Conservation (phyloP, 768 basidiomycete species). For the Boletus patriciae region DNA sequence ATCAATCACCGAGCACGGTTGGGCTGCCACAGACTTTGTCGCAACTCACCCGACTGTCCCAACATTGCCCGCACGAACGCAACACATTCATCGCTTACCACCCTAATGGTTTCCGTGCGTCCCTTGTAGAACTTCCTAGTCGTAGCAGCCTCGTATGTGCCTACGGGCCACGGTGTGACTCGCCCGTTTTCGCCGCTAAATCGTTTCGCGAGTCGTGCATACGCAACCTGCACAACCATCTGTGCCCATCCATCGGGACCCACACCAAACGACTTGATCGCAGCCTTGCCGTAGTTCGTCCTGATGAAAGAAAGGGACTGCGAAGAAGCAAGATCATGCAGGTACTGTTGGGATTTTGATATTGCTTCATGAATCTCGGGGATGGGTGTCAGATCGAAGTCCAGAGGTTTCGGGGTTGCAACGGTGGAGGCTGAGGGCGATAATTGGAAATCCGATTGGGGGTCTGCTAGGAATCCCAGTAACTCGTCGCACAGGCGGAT, state of each 20-base stretch:
- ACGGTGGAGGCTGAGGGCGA: slow-evolving; percentile 18
- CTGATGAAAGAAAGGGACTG: slow-evolving; percentile 64
- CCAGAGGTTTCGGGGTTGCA: slow-evolving; percentile 50
- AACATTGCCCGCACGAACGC: slow-evolving; percentile 79
- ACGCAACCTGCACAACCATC: slow-evolving; percentile 88
- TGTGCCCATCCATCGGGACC: slow-evolving; percentile 96
- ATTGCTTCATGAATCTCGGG: slow-evolving; percentile 46
- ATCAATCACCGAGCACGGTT: background rate
- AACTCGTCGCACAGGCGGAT: slow-evolving; percentile 71
- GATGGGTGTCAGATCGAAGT: slow-evolving; percentile 58
- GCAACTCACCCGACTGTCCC: slow-evolving; percentile 38
- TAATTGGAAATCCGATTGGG: slow-evolving; percentile 63
- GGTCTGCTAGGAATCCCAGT: slow-evolving; percentile 56
- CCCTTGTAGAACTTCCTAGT: slow-evolving; percentile 89
- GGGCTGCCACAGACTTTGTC: background rate
- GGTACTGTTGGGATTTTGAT: slow-evolving; percentile 51
- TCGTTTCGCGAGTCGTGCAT: slow-evolving; percentile 60
- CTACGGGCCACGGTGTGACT: slow-evolving; percentile 53
- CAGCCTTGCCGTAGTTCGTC: slow-evolving; percentile 80
- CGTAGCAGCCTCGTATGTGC: slow-evolving; percentile 92
- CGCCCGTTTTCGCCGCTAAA: slow-evolving; percentile 20
- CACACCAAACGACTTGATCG: slow-evolving; percentile 83
- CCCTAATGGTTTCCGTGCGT: slow-evolving; percentile 90
- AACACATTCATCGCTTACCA: slow-evolving; percentile 74
- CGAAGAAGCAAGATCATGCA: slow-evolving; percentile 55